Base-by-base conservation (phyloP, 2,329 filamentous ascomycete genomes). In the Alternaria sp. region DNA sequence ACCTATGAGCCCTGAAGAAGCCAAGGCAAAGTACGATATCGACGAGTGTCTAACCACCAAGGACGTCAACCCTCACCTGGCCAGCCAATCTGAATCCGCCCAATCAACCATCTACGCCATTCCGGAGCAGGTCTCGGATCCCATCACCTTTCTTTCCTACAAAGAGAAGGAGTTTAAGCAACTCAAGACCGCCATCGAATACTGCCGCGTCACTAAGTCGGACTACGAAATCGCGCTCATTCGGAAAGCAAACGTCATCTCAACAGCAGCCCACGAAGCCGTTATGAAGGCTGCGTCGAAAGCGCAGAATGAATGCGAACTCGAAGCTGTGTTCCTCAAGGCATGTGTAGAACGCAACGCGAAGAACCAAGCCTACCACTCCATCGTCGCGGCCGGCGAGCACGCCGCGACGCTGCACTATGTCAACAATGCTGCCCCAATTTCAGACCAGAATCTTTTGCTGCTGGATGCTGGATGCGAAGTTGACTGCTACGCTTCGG, bases 381-480 rank as follows among this genome's bases (percentile, higher is more conserved):
- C 90, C 60, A 97, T 98, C 70, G 88, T 95, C 17, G 94, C 92
- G 0, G 86, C 86, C 33, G 94, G 94, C 10, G 84, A 87, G 5
- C 89, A 91, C 14, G 93, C 90, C 0, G 91, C 93, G 5, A 95
- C 92, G 1, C 84, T 97, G 33, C 94, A 97, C 79, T 97, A 97
- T 70, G 86, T 92, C 24, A 86, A 89, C 34, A 78, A 78, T 37
- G 68, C 74, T 36, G 65, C 68, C 10, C 61, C 70, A 4, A 75
- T 74, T 40, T 56, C 63, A 0, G 87, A 86, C 41, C 93, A 94
- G 79, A 86, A 91, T 54, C 89, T 96, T 69, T 79, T 97, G 51
- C 84, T 97, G 56, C 80, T 97, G 21, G 94, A 98, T 72, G 93
- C 92, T 3, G 94, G 92, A 23, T 88, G 75, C 56, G 81, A 84